Evolutionary conservation across 495 filamentous ascomycete species (phyloP).

Genomic region (Durotheca rogersii): DNA sequence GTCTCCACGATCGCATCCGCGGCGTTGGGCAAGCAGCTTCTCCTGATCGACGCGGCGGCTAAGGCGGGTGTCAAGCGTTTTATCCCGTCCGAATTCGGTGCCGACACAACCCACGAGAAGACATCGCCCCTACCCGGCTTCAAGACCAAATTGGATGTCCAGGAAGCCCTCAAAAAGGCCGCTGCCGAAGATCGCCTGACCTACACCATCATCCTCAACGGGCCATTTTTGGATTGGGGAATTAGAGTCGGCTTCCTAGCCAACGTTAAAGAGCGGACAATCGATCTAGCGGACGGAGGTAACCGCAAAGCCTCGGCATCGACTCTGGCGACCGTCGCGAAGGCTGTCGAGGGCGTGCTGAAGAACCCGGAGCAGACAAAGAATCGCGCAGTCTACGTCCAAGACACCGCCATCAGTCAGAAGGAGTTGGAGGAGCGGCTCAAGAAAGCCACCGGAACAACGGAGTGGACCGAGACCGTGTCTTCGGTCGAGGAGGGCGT

Average conservation of each 20-base stretch:
- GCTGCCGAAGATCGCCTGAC: slow-evolving; percentile 40
- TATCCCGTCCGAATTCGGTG: slow-evolving; percentile 58
- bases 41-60: slow-evolving; percentile 53
- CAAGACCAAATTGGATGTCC: slow-evolving; percentile 43
- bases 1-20: slow-evolving; percentile 38
- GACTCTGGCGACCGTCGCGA: slow-evolving; percentile 41
- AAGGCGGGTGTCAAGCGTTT: slow-evolving; percentile 53
- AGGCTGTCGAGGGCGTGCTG: slow-evolving; percentile 46
- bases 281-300: slow-evolving; percentile 49
- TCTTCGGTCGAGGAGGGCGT: slow-evolving; percentile 35
- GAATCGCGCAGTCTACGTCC: slow-evolving; percentile 48
- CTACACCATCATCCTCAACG: slow-evolving; percentile 48
- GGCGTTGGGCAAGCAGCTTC: slow-evolving; percentile 33
- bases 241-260: slow-evolving; percentile 43
- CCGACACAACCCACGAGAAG: slow-evolving; percentile 41
- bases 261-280: slow-evolving; percentile 37
- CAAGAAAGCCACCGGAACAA: slow-evolving; percentile 42
- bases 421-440: slow-evolving; percentile 44
- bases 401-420: slow-evolving; percentile 43
- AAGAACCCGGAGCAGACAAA: slow-evolving; percentile 49
- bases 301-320: slow-evolving; percentile 44
- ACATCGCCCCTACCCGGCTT: slow-evolving; percentile 44
- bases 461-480: slow-evolving; percentile 38
- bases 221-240: slow-evolving; percentile 54
- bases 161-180: slow-evolving; percentile 45